Evolutionary conservation across 2,329 filamentous ascomycete genomes (phyloP).

Genomic region (Neocatenulostroma microsporum): DNA sequence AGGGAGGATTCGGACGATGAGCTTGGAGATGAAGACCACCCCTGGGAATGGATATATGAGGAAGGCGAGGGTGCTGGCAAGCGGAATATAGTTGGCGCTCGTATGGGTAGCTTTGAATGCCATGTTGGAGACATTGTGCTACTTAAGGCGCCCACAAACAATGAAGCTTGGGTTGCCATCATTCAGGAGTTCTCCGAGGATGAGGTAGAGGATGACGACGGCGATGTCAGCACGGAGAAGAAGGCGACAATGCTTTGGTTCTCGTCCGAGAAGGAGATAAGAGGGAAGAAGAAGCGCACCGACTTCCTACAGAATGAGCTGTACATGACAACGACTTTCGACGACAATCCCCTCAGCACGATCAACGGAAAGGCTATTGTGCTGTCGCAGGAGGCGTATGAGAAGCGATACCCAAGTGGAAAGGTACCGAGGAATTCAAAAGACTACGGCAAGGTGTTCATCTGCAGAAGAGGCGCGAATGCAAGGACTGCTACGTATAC

Average conservation of each 20-base stretch:
- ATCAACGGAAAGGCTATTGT: conserved; percentile 85
- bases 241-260: conserved; percentile 94
- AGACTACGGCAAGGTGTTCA: conserved; percentile 76
- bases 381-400: conserved; percentile 64
- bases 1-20: conserved; percentile 86
- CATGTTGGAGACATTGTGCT: conserved; percentile 74
- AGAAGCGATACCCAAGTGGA: conserved; percentile 62
- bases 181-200: conserved; percentile 73
- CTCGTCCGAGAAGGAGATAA: conserved; percentile 80
- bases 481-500: conserved; percentile 85
- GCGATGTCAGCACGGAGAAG: conserved; percentile 46
- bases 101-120: conserved; percentile 74
- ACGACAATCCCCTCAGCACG: conserved; percentile 75
- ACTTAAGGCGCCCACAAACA: conserved; percentile 72
- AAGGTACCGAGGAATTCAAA: conserved; percentile 63
- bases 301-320: conserved; percentile 80
- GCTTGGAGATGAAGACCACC: conserved; percentile 48
- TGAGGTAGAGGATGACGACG: conserved; percentile 56
- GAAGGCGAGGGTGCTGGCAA: conserved; percentile 25
- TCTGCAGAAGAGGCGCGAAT: conserved; percentile 85
- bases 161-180: conserved; percentile 87
- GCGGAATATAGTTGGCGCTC: conserved; percentile 63
- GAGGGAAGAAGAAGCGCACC: conserved; percentile 71
- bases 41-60: conserved; percentile 54
- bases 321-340: conserved; percentile 81